These are phyloP conservation scores for Globisporangium parvum DNA, from an alignment of 352 stramenopile species.

Conservation along the genomic window DNA sequence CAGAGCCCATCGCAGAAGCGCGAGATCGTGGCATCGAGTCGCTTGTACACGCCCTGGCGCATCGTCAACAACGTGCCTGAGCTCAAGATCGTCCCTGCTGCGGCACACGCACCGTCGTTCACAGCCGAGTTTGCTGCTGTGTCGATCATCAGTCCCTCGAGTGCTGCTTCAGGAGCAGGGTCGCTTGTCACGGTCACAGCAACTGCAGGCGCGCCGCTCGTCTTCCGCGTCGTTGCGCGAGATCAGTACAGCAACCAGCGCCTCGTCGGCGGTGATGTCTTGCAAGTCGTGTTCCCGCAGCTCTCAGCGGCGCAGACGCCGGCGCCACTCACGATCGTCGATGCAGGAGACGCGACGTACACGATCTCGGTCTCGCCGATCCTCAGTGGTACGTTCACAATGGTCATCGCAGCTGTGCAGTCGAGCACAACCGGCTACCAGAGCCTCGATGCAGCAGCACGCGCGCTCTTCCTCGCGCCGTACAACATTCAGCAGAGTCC, in stretches of 20 bases:
- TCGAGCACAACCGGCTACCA: slow-evolving; percentile 13
- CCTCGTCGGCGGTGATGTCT: slow-evolving; percentile 24
- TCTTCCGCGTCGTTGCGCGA: slow-evolving; percentile 30
- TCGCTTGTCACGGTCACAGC: slow-evolving; percentile 3
- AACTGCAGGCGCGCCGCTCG: slow-evolving; percentile 16
- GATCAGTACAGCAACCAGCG: slow-evolving; percentile 38
- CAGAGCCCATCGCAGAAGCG: slow-evolving; percentile 39
- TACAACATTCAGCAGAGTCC: slow-evolving; percentile 37
- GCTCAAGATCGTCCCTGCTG: slow-evolving; percentile 30
- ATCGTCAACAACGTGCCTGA: slow-evolving; percentile 53
- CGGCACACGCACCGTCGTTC: slow-evolving; percentile 26
- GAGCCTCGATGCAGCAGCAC: slow-evolving; percentile 12
- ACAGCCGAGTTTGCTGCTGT: slow-evolving; percentile 24
- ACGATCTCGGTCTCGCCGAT: slow-evolving; percentile 29
- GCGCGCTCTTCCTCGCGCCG: slow-evolving; percentile 26
- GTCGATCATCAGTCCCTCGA: not conserved
- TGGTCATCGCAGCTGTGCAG: slow-evolving; percentile 30
- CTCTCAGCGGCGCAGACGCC: slow-evolving; percentile 9
- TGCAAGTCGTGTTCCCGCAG: slow-evolving; percentile 34
- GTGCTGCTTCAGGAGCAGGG: not conserved
- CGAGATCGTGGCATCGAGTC: slow-evolving; percentile 33
- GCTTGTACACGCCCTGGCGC: slow-evolving; percentile 44
- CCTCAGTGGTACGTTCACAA: slow-evolving; percentile 29
- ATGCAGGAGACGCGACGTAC: slow-evolving; percentile 38
- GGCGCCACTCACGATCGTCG: slow-evolving; percentile 16